A percentile compares a stretch with the other conserved stretches of the same genome.
Evolutionary conservation across 169 alveolate species (phyloP).

Genomic region (Plasmodium malariae): DNA sequence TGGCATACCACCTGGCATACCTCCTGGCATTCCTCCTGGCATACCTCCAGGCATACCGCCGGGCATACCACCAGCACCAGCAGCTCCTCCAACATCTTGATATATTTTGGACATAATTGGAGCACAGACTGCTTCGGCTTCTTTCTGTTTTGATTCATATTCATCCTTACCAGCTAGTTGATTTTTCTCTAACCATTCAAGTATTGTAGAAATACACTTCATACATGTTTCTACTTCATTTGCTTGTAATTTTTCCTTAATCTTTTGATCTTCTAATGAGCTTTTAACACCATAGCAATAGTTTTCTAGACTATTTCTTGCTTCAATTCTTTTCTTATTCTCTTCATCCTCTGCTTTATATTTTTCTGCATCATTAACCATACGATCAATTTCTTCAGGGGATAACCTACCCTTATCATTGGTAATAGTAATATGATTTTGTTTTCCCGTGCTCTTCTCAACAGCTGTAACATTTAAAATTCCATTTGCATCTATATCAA

Average conservation of each 20-base stretch:
- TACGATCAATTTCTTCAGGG: conserved; percentile 95
- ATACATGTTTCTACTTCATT: conserved; percentile 92
- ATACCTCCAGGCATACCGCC: conserved; percentile 94
- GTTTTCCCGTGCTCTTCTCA: conserved; percentile 96
- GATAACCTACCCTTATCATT: conserved; percentile 97
- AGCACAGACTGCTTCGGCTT: conserved; percentile 94
- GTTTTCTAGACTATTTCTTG: conserved; percentile 95
- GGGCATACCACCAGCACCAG: conserved; percentile 94
- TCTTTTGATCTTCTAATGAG: conserved; percentile 93
- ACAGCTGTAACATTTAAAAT: conserved; percentile 96
- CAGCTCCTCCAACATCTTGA: conserved; percentile 95
- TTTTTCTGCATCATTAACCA: conserved; percentile 98
- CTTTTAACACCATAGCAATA: conserved; percentile 95
- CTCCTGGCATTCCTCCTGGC: conserved; percentile 92
- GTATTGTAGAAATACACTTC: conserved; percentile 91
- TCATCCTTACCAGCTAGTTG: conserved; percentile 95
- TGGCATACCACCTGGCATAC: conserved; percentile 93
- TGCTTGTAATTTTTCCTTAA: conserved; percentile 94
- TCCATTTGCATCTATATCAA: conserved; percentile 98
- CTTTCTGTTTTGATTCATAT: conserved; percentile 96
- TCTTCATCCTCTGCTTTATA: conserved; percentile 95
- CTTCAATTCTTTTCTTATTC: conserved; percentile 92
- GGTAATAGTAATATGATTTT: conserved; percentile 96
- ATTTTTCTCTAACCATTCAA: conserved; percentile 96
- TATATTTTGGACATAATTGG: conserved; percentile 95